Base-by-base conservation (phyloP, 164 flowering plant genomes). In the Magnolia sinica region DNA sequence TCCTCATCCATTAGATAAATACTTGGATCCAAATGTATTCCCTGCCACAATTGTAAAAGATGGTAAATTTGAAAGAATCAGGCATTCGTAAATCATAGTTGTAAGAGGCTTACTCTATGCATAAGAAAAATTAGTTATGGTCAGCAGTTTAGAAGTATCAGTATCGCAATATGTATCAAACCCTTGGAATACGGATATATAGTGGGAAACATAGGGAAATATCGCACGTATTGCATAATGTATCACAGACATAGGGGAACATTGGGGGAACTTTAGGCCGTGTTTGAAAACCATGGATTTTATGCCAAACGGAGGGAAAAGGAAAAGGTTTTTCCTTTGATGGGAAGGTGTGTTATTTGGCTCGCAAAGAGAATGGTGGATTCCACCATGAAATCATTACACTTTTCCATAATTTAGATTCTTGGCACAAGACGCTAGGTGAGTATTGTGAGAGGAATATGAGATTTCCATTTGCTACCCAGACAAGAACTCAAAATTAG, bases 21-120 rank as follows among this genome's bases (percentile, higher is more conserved):
- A 86, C 97, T 96, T 72, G 99, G 99, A 84, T 96, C 97, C 85
- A 94, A 84, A 88, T 96, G 98, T 76, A 91, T 88, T 76, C 99
- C 99, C 99, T 96, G 89, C 9, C 74, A 85, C 74, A 20, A 73
- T 76, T 55, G 45, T 7, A 73, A 68, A 27, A 67, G 24, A 59
- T 70, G 8, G 24, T 50, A 67, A 52, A 73, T 9, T 59, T 31
- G 16, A 23, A 73, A 3, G 49, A 73, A 63, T 19, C 45, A 63
- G 24, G 10, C 49, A 68, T 29, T 68, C n/a, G 24, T 37, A 37
- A 37, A 27, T 27, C 29, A 1, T 27, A 27, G 29, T 37, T 37
- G 45, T 11, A 65, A 65, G 29, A 65, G 11, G 29, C 29, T 65
- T 65, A 63, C 24, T 23, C 68, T 24, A 22, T 29, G 24, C 4